Evolutionary conservation across 2,329 filamentous ascomycete species (phyloP), one percentile per base, ranked within the genome.

Genomic region (Simplicillium aogashimaense): DNA sequence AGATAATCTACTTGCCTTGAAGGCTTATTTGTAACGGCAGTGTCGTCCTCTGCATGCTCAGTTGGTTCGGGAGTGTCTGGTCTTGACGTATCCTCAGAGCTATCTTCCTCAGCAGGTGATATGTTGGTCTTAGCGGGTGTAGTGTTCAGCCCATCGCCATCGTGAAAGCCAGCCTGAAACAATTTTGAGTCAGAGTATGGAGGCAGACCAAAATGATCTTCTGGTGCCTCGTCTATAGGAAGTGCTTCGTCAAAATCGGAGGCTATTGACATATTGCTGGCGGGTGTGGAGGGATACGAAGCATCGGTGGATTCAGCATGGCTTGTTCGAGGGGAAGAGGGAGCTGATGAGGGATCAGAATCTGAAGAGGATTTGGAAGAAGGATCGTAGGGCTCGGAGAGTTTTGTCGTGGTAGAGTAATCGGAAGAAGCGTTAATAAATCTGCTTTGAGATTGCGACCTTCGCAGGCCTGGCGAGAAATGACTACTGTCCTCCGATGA

Each of bases 1-100:
- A 95, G 74, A 56, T 95, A 95, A 63, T 95, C 89, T n/a, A 95
- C 89, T 62, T 95, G 87, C 48, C 87, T 74, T 35, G 88, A 88
- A 2, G 87, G 87, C 53, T 83, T 78, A 29, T 70, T 72, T 46
- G 79, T 76, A 30, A 94, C 70, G 10, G 83, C 82, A 9, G 80
- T 83, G 59, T 95, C 88, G 51, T 95, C 88, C 49, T 84, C 82
- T 8, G 83, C 82, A 28, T 79, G 72, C 20, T 25, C 20, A 6
- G 13, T 13, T 32, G 12, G 12, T 35, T 79, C 73, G 8, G 63
- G 63, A 25, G 69, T 50, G 43, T 75, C 76, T 5, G 80, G 75
- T 30, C 72, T 66, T 11, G 73, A 71, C n/a, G 70, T 64, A 41
- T 59, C 53, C 18, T 61, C 61, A 4, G 77, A 73, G 18, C 58